Conservation (phyloP, 108 stramenopile species). For the Cyclotella distinguenda region DNA sequence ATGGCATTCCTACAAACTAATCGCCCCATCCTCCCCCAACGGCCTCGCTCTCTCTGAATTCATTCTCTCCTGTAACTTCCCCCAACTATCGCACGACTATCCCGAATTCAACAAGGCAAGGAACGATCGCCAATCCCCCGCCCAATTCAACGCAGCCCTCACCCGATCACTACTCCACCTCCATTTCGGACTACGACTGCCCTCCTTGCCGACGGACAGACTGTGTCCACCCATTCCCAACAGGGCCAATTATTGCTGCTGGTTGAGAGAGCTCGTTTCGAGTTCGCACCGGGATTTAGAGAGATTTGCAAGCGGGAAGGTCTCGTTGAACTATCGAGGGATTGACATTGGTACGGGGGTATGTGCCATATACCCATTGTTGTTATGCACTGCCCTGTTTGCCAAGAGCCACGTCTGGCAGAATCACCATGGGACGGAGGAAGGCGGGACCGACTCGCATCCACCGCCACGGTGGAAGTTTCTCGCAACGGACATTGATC, state of each 20-base stretch:
- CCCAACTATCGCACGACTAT: constrained; percentile 59
- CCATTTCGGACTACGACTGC: constrained; percentile 63
- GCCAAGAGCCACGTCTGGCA: constrained; percentile 2
- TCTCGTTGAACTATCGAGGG: constrained; percentile 32
- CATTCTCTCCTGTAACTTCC: constrained; percentile 53
- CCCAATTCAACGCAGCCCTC: constrained; percentile 66
- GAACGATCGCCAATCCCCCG: constrained; percentile 10
- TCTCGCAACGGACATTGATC: constrained; percentile 85
- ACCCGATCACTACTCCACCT: constrained; percentile 77
- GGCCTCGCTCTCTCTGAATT: constrained; percentile 14
- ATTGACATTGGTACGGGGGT: constrained; percentile 92
- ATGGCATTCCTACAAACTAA: constrained; percentile 1
- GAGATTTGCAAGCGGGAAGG: constrained; percentile 9
- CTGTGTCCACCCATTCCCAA: constrained; percentile 93
- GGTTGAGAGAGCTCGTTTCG: constrained; percentile 72
- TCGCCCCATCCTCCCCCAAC: not conserved
- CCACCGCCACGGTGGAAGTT: constrained; percentile 47
- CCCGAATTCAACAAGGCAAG: constrained; percentile 60
- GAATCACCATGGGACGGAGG: no score
- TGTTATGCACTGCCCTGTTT: constrained; percentile 45
- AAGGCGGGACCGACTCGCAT: no score
- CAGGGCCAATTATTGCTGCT: constrained; percentile 86
- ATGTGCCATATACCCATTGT: constrained; percentile 83
- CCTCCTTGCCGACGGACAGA: constrained; percentile 66
- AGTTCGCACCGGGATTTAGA: constrained; percentile 2